A percentile compares a stretch with the other conserved stretches of the same genome.
Conservation (phyloP, 2,329 filamentous ascomycete genomes). For the Fusarium bactridioides region DNA sequence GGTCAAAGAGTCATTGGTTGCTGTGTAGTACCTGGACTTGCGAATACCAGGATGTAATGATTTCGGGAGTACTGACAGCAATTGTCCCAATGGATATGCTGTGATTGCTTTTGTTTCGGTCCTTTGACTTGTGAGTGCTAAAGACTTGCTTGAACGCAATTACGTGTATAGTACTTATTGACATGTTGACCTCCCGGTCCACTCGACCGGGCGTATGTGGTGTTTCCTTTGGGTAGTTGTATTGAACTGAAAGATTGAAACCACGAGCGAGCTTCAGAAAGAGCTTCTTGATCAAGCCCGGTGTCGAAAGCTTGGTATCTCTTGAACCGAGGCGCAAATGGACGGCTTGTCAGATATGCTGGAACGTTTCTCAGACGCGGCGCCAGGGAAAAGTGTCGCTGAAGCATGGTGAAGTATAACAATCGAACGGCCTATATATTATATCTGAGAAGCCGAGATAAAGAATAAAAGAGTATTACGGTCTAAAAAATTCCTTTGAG, state of each 20-base stretch:
- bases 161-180: conserved; percentile 60
- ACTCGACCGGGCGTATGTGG: conserved; percentile 65
- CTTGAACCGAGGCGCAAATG: conserved; percentile 39
- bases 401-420: conserved; percentile 18
- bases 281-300: conserved; percentile 57
- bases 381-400: conserved; percentile 1
- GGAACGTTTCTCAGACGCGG: not conserved
- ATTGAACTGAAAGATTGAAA: conserved; percentile 53
- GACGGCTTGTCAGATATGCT: not conserved
- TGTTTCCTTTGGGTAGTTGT: conserved; percentile 59
- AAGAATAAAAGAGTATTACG: not conserved
- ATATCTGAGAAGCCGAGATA: not conserved
- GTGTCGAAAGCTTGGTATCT: conserved; percentile 60
- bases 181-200: conserved; percentile 69
- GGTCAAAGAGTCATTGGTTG: conserved; percentile 59
- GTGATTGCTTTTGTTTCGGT: conserved; percentile 68
- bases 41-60: conserved; percentile 57
- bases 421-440: not conserved
- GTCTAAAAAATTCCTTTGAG: not conserved
- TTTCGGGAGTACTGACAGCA: conserved; percentile 56
- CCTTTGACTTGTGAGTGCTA: conserved; percentile 56
- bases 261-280: conserved; percentile 63
- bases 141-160: conserved; percentile 45
- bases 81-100: conserved; percentile 57
- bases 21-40: conserved; percentile 63